phyloP scores from a whole-genome alignment of 495 filamentous ascomycete genomes.

The Echria macrotheca region DNA sequence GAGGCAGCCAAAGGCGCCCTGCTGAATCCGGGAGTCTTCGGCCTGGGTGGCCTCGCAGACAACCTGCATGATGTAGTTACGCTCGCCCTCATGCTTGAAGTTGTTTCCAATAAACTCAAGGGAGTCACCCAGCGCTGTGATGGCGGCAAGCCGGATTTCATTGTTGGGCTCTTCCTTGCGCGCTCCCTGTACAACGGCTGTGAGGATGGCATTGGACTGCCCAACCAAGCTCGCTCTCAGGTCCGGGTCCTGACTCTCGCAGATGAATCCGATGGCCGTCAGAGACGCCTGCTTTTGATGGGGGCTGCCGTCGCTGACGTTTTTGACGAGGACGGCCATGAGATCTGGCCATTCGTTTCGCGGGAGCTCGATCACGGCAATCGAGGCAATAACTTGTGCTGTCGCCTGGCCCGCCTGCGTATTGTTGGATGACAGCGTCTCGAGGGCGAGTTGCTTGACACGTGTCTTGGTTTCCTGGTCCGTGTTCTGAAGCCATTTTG shows the following conservation, averaged over 20 bases:
- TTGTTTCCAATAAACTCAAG: constrained; percentile 96
- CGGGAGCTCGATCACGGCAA: constrained; percentile 91
- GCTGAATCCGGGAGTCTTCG: constrained; percentile 80
- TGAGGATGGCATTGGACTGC: constrained; percentile 96
- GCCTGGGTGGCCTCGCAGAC: constrained; percentile 98
- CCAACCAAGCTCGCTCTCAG: constrained; percentile 72
- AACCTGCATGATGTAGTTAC: constrained; percentile 99
- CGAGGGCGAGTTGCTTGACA: constrained; percentile 81
- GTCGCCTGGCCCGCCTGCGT: constrained; percentile 77
- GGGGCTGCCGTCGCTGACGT: constrained; percentile 79
- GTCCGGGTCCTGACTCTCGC: constrained; percentile 87
- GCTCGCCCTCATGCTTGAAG: constrained; percentile 97
- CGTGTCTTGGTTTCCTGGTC: constrained; percentile 70
- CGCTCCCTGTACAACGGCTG: constrained; percentile 94
- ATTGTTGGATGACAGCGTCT: constrained; percentile 74
- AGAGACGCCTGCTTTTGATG: constrained; percentile 90
- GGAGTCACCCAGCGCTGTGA: constrained; percentile 91
- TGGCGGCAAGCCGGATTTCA: constrained; percentile 86
- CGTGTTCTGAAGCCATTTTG: constrained; percentile 82
- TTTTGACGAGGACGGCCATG: constrained; percentile 80
- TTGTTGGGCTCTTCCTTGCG: constrained; percentile 88
- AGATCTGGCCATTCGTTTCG: constrained; percentile 93
- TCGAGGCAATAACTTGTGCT: constrained; percentile 90
- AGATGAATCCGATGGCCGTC: constrained; percentile 93
- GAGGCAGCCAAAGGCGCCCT: constrained; percentile 90